Evolutionary conservation across 2,329 filamentous ascomycete genomes (phyloP).

Genomic region (Truncatella angustata): DNA sequence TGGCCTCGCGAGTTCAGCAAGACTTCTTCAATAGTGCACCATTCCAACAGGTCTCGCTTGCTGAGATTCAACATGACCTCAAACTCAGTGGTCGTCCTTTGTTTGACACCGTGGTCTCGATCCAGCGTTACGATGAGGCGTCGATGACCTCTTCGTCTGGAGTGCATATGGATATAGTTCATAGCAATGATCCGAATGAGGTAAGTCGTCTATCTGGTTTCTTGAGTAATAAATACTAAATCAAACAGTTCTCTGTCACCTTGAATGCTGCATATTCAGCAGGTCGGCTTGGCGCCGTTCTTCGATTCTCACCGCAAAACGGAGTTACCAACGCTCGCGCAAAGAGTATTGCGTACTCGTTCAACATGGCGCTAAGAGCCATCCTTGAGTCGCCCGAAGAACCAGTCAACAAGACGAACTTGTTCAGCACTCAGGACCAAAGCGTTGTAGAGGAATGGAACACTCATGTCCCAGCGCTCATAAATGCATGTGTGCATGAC

Average conservation of each 20-base stretch:
- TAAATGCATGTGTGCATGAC: neutral
- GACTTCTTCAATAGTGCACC: slow-evolving; percentile 7
- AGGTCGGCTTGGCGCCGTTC: neutral
- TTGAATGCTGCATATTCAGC: slow-evolving; percentile 10
- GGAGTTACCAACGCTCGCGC: slow-evolving; percentile 6
- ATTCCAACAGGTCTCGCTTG: slow-evolving; percentile 9
- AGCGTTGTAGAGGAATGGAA: slow-evolving; percentile 3
- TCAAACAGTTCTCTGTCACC: slow-evolving; percentile 6
- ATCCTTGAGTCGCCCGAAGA: slow-evolving; percentile 1
- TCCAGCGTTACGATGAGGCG: slow-evolving; percentile 8
- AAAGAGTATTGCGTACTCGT: slow-evolving; percentile 7
- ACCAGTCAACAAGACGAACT: neutral
- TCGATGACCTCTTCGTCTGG: slow-evolving; percentile 6
- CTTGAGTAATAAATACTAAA: neutral
- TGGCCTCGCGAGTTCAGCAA: slow-evolving; percentile 6
- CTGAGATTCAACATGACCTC: slow-evolving; percentile 10
- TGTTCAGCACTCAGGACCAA: neutral
- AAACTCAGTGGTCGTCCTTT: neutral
- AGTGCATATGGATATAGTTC: slow-evolving; percentile 7
- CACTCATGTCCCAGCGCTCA: neutral
- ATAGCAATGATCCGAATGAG: slow-evolving; percentile 9
- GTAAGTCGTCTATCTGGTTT: neutral
- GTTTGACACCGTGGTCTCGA: slow-evolving; percentile 7
- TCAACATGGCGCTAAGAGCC: slow-evolving; percentile 3
- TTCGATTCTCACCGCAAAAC: slow-evolving; percentile 6